These are phyloP conservation scores for Knoxdaviesia capensis DNA, from an alignment of 2,329 filamentous ascomycete species.

Conservation along the genomic window DNA sequence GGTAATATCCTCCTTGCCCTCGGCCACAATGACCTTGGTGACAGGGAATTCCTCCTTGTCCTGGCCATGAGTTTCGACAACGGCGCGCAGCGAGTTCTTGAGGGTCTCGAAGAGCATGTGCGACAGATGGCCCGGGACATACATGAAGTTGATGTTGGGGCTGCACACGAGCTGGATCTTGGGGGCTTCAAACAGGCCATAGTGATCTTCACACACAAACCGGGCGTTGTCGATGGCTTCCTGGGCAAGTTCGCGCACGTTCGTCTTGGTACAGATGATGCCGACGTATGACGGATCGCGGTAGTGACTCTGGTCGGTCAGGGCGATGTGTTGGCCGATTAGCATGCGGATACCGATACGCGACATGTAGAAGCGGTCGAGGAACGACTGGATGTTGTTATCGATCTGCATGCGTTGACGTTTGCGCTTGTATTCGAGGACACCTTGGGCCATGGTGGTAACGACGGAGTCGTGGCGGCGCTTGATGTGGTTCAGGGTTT, in stretches of 20 bases:
- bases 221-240: constrained; percentile 97
- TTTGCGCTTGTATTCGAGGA: constrained; percentile 93
- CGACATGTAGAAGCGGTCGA: constrained; percentile 99
- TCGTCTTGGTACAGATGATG: constrained; percentile 98
- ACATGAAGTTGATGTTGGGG: constrained; percentile 94
- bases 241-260: constrained; percentile 81
- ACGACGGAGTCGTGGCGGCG: constrained; percentile 90
- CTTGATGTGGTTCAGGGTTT: constrained; percentile 86
- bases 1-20: constrained; percentile 96
- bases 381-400: constrained; percentile 88
- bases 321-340: constrained; percentile 92
- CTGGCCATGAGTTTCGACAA: constrained; percentile 85
- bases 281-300: constrained; percentile 89
- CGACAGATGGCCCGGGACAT: constrained; percentile 92
- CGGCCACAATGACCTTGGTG: constrained; percentile 92
- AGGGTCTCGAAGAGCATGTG: constrained; percentile 99
- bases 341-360: constrained; percentile 98
- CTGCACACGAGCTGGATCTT: constrained; percentile 95
- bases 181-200: constrained; percentile 88
- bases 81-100: constrained; percentile 93
- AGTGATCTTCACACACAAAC: constrained; percentile 98
- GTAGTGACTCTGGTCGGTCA: constrained; percentile 81
- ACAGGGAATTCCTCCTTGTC: constrained; percentile 93
- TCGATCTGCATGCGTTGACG: constrained; percentile 97
- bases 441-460: constrained; percentile 93